Percentiles rank a stretch among this genome's conserved stretches.
Conservation (phyloP, 345 rosid species). For the Eucalyptus shirleyi region DNA sequence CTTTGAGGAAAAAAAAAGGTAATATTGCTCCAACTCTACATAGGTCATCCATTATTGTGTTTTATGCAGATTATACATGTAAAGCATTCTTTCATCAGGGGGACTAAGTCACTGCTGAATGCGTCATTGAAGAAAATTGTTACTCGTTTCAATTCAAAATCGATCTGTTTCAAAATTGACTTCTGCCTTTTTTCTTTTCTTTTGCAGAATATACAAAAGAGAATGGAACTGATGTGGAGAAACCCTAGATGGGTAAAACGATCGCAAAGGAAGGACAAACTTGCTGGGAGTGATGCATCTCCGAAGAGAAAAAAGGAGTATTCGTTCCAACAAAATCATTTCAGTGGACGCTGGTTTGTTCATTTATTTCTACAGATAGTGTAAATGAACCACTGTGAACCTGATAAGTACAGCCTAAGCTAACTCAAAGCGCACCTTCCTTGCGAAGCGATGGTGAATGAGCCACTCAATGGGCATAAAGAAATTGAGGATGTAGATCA, state of each 20-base stretch:
- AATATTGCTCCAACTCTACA: not conserved
- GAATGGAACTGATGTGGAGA: not conserved
- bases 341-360: not conserved
- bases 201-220: not conserved
- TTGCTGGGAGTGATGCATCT: not conserved
- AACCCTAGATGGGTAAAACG: not conserved
- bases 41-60: not conserved
- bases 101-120: not conserved
- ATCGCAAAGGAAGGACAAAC: not conserved
- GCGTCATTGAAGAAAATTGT: not conserved
- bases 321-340: not conserved
- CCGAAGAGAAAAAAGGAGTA: not conserved
- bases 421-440: not conserved
- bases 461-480: not conserved
- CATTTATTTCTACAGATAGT: not conserved
- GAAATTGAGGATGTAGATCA: not conserved
- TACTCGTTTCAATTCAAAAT: not conserved
- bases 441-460: not conserved
- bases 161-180: not conserved
- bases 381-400: not conserved
- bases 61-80: not conserved
- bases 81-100: not conserved
- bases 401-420: not conserved
- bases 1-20: not conserved
- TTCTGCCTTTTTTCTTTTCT: not conserved